phyloP scores from a whole-genome alignment of 2,329 filamentous ascomycete species.

The Claviceps spartinae region DNA sequence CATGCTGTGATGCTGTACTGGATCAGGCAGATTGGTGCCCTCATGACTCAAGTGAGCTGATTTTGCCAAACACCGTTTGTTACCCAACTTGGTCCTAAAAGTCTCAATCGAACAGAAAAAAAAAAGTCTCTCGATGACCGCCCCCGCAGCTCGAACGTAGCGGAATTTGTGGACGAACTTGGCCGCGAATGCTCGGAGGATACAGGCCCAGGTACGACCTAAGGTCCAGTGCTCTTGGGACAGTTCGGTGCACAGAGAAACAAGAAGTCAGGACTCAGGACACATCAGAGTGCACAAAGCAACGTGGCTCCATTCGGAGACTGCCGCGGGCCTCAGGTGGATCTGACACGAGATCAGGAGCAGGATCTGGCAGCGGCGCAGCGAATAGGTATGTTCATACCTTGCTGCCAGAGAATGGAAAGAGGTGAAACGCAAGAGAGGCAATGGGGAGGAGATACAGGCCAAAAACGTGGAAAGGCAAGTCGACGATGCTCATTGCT shows the following conservation, averaged over 20 bases:
- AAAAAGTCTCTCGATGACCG: no score
- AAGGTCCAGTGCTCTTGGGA: neutral
- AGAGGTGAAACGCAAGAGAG: neutral
- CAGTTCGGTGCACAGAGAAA: neutral
- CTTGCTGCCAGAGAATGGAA: neutral
- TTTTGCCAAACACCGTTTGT: neutral
- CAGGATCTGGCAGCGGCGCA: neutral
- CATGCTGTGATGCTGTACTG: neutral
- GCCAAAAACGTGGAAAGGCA: neutral
- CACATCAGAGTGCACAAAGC: constrained; percentile 1
- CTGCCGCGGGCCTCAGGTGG: constrained; percentile 4
- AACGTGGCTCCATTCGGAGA: constrained; percentile 7
- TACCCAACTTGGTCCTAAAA: neutral
- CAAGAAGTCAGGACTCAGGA: neutral
- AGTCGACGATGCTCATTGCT: neutral
- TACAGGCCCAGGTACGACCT: constrained; percentile 1
- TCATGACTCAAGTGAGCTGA: constrained; percentile 4
- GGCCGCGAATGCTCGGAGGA: neutral
- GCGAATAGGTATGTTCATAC: neutral
- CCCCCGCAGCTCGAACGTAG: neutral
- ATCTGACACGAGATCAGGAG: neutral
- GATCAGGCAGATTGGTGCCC: neutral
- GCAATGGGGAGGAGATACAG: neutral
- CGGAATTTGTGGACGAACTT: neutral
- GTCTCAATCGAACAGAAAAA: neutral